phyloP scores from a whole-genome alignment of 768 basidiomycete species.

The Mycena capillaripes region DNA sequence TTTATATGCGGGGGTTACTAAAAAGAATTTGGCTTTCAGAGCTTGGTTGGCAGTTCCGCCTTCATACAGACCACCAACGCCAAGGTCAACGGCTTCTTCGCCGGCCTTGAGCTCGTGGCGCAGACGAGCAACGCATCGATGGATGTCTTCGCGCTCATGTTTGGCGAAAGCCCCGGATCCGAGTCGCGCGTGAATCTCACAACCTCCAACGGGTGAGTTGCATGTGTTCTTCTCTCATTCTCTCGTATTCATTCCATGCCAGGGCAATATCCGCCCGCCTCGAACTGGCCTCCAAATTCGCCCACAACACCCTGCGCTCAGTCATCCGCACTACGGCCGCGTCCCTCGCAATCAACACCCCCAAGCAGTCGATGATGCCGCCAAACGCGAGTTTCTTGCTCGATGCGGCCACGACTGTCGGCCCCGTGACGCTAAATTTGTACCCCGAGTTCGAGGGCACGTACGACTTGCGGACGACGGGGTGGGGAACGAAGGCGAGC shows the following conservation, averaged over 20 bases:
- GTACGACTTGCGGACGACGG: constrained; percentile 26
- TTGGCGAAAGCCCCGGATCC: constrained; percentile 1
- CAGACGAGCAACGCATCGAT: constrained; percentile 25
- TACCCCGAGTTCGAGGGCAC: constrained; percentile 18
- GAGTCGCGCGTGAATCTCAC: constrained; percentile 17
- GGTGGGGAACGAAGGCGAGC: neutral
- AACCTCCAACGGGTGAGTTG: constrained; percentile 30
- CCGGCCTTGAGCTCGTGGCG: neutral
- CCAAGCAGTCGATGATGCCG: neutral
- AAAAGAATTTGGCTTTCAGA: constrained; percentile 2
- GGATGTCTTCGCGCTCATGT: constrained; percentile 1
- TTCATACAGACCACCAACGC: constrained; percentile 29
- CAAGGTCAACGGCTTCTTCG: constrained; percentile 14
- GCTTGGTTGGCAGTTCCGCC: neutral
- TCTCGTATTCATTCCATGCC: neutral
- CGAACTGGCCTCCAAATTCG: neutral
- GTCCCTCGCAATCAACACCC: neutral
- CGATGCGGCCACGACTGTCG: constrained; percentile 23
- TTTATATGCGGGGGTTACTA: neutral
- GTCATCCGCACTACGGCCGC: constrained; percentile 12
- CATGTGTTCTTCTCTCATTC: neutral
- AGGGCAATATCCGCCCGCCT: constrained; percentile 10
- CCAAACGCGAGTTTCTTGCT: constrained; percentile 16
- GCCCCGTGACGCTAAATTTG: neutral
- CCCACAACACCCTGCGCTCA: constrained; percentile 1